phyloP scores from a whole-genome alignment of 768 basidiomycete genomes.

The Kwoniella newhampshirensis region DNA sequence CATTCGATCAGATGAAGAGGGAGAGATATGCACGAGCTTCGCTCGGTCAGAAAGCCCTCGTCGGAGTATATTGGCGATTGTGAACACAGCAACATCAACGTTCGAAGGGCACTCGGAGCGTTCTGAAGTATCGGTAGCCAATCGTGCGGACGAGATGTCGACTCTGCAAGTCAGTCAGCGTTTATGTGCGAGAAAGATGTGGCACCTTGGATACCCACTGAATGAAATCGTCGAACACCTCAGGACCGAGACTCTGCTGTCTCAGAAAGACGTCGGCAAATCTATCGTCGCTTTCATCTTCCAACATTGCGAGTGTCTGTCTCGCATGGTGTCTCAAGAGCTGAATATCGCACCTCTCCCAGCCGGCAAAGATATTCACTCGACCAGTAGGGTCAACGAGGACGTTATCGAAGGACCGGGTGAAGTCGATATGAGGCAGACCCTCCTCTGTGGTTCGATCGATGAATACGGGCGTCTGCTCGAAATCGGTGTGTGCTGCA shows the following conservation, averaged over 20 bases:
- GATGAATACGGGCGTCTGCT: conserved; percentile 30
- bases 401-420: conserved; percentile 56
- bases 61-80: conserved; percentile 53
- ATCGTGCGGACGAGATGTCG: conserved; percentile 31
- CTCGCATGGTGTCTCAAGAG: conserved; percentile 76
- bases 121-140: conserved; percentile 5
- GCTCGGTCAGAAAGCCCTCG: conserved; percentile 73
- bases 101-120: conserved; percentile 32
- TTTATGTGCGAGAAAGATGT: not conserved
- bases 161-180: conserved; percentile 34
- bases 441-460: conserved; percentile 4
- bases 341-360: conserved; percentile 74
- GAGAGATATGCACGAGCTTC: conserved; percentile 64
- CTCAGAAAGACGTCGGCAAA: conserved; percentile 73
- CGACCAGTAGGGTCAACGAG: conserved; percentile 77
- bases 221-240: conserved; percentile 65
- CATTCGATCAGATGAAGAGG: conserved; percentile 8
- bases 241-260: conserved; percentile 65
- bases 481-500: conserved; percentile 71
- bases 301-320: conserved; percentile 69
- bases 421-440: conserved; percentile 40
- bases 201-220: conserved; percentile 33
- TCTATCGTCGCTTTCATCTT: conserved; percentile 57
- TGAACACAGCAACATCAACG: conserved; percentile 31
- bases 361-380: conserved; percentile 72